phyloP scores from a whole-genome alignment of 305 asterid genomes.

The Fraxinus sp. region DNA sequence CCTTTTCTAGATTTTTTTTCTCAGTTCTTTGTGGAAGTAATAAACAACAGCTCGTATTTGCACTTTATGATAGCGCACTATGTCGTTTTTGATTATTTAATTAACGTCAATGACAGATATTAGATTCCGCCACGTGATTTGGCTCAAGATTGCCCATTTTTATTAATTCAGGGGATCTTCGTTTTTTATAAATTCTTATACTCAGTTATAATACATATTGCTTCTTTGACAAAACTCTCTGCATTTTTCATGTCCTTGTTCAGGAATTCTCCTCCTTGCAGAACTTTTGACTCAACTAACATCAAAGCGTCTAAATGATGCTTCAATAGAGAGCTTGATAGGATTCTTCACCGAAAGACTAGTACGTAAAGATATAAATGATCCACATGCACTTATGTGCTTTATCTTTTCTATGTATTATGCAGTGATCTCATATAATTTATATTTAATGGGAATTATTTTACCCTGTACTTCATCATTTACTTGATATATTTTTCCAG shows the following conservation, averaged over 20 bases:
- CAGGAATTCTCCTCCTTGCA: slow-evolving; percentile 86
- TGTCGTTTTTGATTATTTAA: background rate
- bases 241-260: slow-evolving; percentile 21
- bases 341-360: slow-evolving; percentile 83
- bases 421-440: slow-evolving; percentile 5
- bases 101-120: slow-evolving; percentile 1
- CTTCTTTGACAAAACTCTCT: slow-evolving; percentile 9
- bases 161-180: background rate
- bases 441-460: background rate
- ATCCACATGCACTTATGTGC: slow-evolving; percentile 15
- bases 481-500: slow-evolving; percentile 13
- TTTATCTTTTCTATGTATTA: background rate
- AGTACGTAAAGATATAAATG: slow-evolving; percentile 53
- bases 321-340: slow-evolving; percentile 68
- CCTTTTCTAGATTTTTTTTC: background rate
- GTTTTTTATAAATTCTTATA: background rate
- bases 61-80: background rate
- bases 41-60: background rate
- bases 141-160: background rate
- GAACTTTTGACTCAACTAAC: slow-evolving; percentile 58
- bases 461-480: background rate
- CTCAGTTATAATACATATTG: slow-evolving; percentile 7
- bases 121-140: background rate
- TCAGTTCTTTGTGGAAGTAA: background rate
- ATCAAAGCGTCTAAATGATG: slow-evolving; percentile 50